A percentile compares a stretch with the other conserved stretches of the same genome.
phyloP scores from a whole-genome alignment of 805 yeast species.

The Monosporozyma unispora region DNA sequence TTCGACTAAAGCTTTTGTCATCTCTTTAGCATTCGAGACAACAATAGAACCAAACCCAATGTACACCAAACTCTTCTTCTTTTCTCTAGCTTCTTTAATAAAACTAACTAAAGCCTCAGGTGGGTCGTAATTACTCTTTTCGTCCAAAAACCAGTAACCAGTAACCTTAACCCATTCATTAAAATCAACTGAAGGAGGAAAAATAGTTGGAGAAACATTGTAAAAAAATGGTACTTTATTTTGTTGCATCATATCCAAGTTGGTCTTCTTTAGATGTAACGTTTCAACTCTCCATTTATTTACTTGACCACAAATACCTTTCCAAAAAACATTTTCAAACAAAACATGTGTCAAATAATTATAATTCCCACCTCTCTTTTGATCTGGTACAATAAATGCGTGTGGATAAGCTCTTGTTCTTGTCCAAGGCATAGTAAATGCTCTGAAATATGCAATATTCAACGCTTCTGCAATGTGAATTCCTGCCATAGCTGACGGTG shows the following conservation, averaged over 20 bases:
- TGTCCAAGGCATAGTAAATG: constrained; percentile 99
- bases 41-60: constrained; percentile 96
- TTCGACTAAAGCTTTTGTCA: constrained; percentile 68
- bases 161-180: constrained; percentile 94
- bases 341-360: constrained; percentile 87
- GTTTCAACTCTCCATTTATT: constrained; percentile 77
- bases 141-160: constrained; percentile 91
- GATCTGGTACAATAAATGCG: constrained; percentile 92
- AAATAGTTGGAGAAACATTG: constrained; percentile 77
- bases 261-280: constrained; percentile 59
- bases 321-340: constrained; percentile 91
- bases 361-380: constrained; percentile 85
- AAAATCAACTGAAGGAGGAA: constrained; percentile 89
- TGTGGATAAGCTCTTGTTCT: constrained; percentile 93
- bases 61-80: constrained; percentile 67
- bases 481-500: constrained; percentile 96
- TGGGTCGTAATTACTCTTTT: constrained; percentile 48
- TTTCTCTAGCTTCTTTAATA: constrained; percentile 49
- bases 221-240: constrained; percentile 79
- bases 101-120: constrained; percentile 50
- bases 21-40: constrained; percentile 67
- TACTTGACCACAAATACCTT: constrained; percentile 78
- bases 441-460: constrained; percentile 82
- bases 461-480: constrained; percentile 91
- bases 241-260: constrained; percentile 62